phyloP scores from a whole-genome alignment of 768 basidiomycete species.

The Calocybe indica region DNA sequence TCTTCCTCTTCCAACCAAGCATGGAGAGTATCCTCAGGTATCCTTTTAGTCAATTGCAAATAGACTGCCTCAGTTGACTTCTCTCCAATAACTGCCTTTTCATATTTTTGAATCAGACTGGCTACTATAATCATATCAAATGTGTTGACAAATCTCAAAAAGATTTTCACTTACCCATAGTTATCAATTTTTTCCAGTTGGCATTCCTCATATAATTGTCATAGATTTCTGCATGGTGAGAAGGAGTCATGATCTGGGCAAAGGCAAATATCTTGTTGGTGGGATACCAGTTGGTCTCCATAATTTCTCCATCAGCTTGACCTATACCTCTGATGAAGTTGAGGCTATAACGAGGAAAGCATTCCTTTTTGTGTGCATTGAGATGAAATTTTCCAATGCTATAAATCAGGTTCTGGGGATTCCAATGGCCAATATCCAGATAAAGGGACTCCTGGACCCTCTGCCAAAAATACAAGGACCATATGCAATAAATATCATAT shows the following conservation, averaged over 20 bases:
- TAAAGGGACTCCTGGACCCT: constrained; percentile 4
- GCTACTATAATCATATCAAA: background rate
- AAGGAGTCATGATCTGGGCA: constrained; percentile 6
- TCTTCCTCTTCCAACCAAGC: background rate
- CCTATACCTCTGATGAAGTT: constrained; percentile 12
- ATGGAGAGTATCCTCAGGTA: background rate
- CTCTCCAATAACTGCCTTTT: background rate
- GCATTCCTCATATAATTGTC: constrained; percentile 17
- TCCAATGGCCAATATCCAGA: background rate
- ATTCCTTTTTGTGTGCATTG: constrained; percentile 6
- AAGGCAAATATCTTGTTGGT: constrained; percentile 7
- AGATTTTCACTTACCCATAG: constrained; percentile 10
- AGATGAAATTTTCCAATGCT: background rate
- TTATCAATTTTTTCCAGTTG: constrained; percentile 18
- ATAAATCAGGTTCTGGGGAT: background rate
- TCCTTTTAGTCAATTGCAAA: background rate
- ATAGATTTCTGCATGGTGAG: constrained; percentile 10
- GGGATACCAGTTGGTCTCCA: constrained; percentile 13
- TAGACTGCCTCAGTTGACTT: background rate
- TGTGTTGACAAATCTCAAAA: too few relatives aligned
- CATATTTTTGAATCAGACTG: background rate
- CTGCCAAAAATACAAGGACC: constrained; percentile 10
- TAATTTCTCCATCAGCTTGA: constrained; percentile 9
- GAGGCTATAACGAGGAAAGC: constrained; percentile 16
- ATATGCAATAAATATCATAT: constrained; percentile 25